These are phyloP conservation scores for Volutella citrinella DNA, from an alignment of 2,329 filamentous ascomycete species.

Conservation along the genomic window DNA sequence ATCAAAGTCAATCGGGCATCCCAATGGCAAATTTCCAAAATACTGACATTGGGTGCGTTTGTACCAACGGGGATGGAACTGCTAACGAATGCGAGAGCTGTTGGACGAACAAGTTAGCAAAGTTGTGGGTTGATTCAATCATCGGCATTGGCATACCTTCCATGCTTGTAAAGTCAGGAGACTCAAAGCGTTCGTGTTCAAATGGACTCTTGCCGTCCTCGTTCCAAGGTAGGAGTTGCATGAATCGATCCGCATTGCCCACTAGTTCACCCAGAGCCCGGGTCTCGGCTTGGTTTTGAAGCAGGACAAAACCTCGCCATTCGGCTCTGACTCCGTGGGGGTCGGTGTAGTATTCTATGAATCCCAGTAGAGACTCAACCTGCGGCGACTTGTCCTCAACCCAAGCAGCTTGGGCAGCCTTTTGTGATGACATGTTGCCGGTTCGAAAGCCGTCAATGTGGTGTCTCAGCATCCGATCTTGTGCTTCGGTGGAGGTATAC, in stretches of 20 bases:
- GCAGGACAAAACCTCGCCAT: slow-evolving; percentile 57
- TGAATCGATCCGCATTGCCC: slow-evolving; percentile 60
- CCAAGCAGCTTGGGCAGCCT: slow-evolving; percentile 54
- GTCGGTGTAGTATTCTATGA: slow-evolving; percentile 62
- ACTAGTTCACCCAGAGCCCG: slow-evolving; percentile 58
- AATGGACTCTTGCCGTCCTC: slow-evolving; percentile 51
- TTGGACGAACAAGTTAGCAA: too few species aligned
- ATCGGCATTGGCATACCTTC: slow-evolving; percentile 47
- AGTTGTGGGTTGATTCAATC: not conserved
- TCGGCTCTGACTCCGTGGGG: slow-evolving; percentile 56
- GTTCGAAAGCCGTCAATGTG: slow-evolving; percentile 54
- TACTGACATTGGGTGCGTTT: slow-evolving; percentile 42
- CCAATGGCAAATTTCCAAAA: not conserved
- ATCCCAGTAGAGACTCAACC: slow-evolving; percentile 59
- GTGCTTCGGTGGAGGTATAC: too few species aligned
- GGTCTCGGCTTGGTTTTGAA: slow-evolving; percentile 66
- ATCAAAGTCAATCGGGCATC: not conserved
- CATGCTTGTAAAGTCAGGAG: slow-evolving; percentile 70
- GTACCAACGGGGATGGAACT: slow-evolving; percentile 42
- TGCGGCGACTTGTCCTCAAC: slow-evolving; percentile 54
- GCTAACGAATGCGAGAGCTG: slow-evolving; percentile 41
- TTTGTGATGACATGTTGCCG: slow-evolving; percentile 53
- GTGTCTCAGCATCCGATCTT: too few species aligned
- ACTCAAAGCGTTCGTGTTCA: slow-evolving; percentile 69
- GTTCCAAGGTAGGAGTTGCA: slow-evolving; percentile 64